phyloP scores from a whole-genome alignment of 2,329 filamentous ascomycete genomes.

The Eutypella sp. region DNA sequence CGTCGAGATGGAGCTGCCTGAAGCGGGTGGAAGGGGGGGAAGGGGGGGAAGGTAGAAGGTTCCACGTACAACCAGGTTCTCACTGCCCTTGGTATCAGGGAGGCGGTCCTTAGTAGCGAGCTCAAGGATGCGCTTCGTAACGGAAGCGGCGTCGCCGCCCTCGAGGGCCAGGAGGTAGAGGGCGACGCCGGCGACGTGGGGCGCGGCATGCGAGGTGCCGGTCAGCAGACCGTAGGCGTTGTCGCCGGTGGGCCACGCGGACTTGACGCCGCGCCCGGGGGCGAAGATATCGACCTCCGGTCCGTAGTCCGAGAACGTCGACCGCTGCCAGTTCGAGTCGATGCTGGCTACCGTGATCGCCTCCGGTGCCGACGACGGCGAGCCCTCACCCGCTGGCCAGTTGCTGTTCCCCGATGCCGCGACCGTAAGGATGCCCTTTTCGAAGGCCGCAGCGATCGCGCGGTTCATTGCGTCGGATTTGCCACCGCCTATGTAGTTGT shows the following conservation, averaged over 20 bases:
- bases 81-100: no score
- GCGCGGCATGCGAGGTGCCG: conserved; percentile 40
- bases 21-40: no score
- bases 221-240: conserved; percentile 35
- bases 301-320: conserved; percentile 39
- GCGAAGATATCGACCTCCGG: conserved; percentile 35
- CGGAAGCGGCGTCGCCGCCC: conserved; percentile 24
- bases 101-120: conserved; percentile 16
- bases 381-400: conserved; percentile 31
- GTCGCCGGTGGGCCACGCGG: conserved; percentile 34
- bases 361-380: conserved; percentile 39
- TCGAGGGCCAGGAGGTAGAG: conserved; percentile 45
- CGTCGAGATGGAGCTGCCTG: no score
- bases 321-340: no score
- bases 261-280: conserved; percentile 34
- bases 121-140: conserved; percentile 20
- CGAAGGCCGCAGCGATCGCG: conserved; percentile 39
- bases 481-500: no score
- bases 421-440: conserved; percentile 41
- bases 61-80: no score
- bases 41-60: no score
- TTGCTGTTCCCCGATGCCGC: conserved; percentile 48
- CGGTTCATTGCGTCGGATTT: conserved; percentile 33
- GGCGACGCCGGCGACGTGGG: conserved; percentile 37
- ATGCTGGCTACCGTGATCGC: conserved; percentile 48